Evolutionary conservation across 2,329 filamentous ascomycete species (phyloP), one percentile per base, ranked within the genome.

Genomic region (Nigrospora sphaerica): DNA sequence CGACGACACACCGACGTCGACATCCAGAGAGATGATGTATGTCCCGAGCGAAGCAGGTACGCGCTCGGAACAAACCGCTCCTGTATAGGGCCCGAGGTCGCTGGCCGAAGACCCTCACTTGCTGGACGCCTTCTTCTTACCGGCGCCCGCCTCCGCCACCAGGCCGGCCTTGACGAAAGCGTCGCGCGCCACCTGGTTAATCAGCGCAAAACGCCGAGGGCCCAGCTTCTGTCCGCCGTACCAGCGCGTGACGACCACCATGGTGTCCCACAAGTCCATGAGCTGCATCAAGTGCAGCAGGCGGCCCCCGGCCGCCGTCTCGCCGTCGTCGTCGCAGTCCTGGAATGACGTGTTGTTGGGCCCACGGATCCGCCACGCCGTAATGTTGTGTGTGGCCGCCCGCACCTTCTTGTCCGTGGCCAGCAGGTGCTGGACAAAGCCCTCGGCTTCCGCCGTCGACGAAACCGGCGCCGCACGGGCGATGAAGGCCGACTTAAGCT

Each of bases 271-370:
- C 12, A 95, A 75, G 59, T 91, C 88, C 88, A 96, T 96, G 50
- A 95, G 69, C 70, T 96, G 90, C 83, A 98, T 85, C 31, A 98
- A 71, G 68, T 95, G 89, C 49, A 97, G 67, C 59, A 98, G 67
- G 37, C 93, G 77, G 0, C 86, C 83, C 1, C 93, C 93, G 0
- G 93, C 93, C 6, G 93, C 93, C 23, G 87, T 87, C 74, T 98
- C 93, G 3, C 93, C 93, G 63, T 98, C 93, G 58, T 98, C 93
- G 58, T 98, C 88, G 61, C 85, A 96, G 66, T 98, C 93, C 64
- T 97, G 91, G 55, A 84, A 89, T 28, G 71, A 70, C 43, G 75
- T 76, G 5, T 72, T 70, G 52, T 67, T 69, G 47, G 71, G 75
- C 0, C 78, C 80, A 31, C 78, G 80, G 46, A 97, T 91, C 12